Evolutionary conservation across 163 green algal genomes (phyloP).

Genomic region (Scenedesmus sp.): DNA sequence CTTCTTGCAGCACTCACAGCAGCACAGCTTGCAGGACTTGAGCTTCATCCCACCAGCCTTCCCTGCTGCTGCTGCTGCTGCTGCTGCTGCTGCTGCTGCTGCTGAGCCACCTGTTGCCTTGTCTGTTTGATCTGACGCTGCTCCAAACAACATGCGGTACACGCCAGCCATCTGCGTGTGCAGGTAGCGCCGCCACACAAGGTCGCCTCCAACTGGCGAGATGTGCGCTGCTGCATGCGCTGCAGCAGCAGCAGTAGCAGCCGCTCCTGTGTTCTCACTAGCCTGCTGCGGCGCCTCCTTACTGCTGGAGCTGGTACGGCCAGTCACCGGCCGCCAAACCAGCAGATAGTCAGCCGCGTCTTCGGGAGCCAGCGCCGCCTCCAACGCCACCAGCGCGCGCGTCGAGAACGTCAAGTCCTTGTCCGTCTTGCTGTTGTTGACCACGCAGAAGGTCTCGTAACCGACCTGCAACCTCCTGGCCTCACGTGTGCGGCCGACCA

Average conservation of each 20-base stretch:
- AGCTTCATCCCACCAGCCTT: not conserved
- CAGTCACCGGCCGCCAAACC: slow-evolving; percentile 37
- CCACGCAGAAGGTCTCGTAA: slow-evolving; percentile 42
- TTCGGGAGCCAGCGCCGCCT: slow-evolving; percentile 15
- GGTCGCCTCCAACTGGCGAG: not conserved
- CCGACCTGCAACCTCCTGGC: slow-evolving; percentile 46
- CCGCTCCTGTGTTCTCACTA: not conserved
- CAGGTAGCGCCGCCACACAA: slow-evolving; percentile 46
- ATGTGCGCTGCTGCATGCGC: not conserved
- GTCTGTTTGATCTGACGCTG: not conserved
- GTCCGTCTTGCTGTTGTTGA: slow-evolving; percentile 57
- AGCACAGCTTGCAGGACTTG: not conserved
- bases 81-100: not conserved
- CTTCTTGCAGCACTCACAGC: not conserved
- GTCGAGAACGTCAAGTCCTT: slow-evolving; percentile 42
- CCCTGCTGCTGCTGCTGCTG: no score
- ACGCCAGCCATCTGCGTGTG: slow-evolving; percentile 57
- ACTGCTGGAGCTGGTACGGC: not conserved
- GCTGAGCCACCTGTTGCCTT: not conserved
- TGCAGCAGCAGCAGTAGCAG: not conserved
- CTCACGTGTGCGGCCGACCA: slow-evolving; percentile 2
- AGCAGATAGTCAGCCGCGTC: slow-evolving; percentile 41
- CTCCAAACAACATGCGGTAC: slow-evolving; percentile 52
- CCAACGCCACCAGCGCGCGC: slow-evolving; percentile 30
- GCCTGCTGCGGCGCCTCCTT: not conserved